Evolutionary conservation across 345 rosid genomes (phyloP).

Genomic region (Litchi chinensis): DNA sequence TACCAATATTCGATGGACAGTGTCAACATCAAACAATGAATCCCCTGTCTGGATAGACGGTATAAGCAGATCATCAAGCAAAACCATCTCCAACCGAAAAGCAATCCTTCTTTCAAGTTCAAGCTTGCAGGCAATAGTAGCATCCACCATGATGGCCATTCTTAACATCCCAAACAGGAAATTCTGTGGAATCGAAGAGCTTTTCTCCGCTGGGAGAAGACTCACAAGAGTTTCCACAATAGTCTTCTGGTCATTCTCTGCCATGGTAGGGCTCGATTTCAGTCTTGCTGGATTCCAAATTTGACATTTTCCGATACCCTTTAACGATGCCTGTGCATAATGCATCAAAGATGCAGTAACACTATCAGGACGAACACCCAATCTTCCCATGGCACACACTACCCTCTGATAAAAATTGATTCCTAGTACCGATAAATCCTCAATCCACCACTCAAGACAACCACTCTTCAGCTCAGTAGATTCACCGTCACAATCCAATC

Average conservation of each 20-base stretch:
- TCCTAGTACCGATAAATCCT: slow-evolving; percentile 66
- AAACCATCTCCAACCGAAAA: slow-evolving; percentile 58
- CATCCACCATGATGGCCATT: slow-evolving; percentile 57
- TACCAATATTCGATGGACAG: slow-evolving; percentile 65
- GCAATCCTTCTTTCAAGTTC: slow-evolving; percentile 75
- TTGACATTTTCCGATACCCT: slow-evolving; percentile 55
- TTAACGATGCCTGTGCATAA: slow-evolving; percentile 70
- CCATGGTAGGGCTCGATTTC: slow-evolving; percentile 34
- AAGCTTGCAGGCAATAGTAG: slow-evolving; percentile 51
- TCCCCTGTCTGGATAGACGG: slow-evolving; percentile 67
- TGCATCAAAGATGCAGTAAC: slow-evolving; percentile 69
- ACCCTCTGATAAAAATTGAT: slow-evolving; percentile 62
- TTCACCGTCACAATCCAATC: slow-evolving; percentile 40
- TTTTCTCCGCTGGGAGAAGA: slow-evolving; percentile 59
- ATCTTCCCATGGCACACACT: slow-evolving; percentile 57
- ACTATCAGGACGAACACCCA: slow-evolving; percentile 60
- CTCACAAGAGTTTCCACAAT: slow-evolving; percentile 67
- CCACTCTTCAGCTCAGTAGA: slow-evolving; percentile 61
- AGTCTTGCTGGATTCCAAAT: slow-evolving; percentile 51
- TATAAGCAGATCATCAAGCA: slow-evolving; percentile 79
- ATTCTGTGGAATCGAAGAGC: slow-evolving; percentile 49
- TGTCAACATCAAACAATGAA: slow-evolving; percentile 72
- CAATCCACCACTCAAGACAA: slow-evolving; percentile 77
- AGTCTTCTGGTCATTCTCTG: slow-evolving; percentile 51
- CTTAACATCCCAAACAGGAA: slow-evolving; percentile 84